Conservation (phyloP, 345 rosid species). For the Eucalyptus virginea region DNA sequence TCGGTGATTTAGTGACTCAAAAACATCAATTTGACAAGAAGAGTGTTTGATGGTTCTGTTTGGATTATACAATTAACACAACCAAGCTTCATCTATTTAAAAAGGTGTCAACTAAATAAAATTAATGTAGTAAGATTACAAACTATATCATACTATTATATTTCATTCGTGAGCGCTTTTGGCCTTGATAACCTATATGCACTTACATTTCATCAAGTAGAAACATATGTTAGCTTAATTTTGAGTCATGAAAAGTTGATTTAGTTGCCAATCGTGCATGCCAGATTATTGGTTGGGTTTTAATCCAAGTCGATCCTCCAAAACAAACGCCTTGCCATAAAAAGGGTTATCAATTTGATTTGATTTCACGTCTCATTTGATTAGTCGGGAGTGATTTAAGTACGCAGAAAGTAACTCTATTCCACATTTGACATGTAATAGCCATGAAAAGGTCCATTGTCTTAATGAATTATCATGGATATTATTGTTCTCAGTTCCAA, state of each 20-base stretch:
- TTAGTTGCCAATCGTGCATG: not conserved
- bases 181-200: not conserved
- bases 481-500: not conserved
- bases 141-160: not conserved
- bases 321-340: not conserved
- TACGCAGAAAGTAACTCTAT: not conserved
- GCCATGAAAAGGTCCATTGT: not conserved
- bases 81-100: not conserved
- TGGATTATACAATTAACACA: not conserved
- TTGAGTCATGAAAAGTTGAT: not conserved
- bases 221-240: not conserved
- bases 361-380: not conserved
- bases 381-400: not conserved
- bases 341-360: not conserved
- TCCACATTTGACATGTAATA: not conserved
- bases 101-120: not conserved
- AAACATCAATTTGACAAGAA: not conserved
- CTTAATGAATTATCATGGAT: not conserved
- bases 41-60: not conserved
- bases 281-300: not conserved
- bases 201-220: not conserved
- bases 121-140: not conserved
- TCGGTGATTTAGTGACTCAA: not conserved
- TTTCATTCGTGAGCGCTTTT: not conserved
- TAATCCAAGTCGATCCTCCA: not conserved